These are phyloP conservation scores for Primulina tabacum DNA, from an alignment of 257 asterid genomes.

Conservation along the genomic window DNA sequence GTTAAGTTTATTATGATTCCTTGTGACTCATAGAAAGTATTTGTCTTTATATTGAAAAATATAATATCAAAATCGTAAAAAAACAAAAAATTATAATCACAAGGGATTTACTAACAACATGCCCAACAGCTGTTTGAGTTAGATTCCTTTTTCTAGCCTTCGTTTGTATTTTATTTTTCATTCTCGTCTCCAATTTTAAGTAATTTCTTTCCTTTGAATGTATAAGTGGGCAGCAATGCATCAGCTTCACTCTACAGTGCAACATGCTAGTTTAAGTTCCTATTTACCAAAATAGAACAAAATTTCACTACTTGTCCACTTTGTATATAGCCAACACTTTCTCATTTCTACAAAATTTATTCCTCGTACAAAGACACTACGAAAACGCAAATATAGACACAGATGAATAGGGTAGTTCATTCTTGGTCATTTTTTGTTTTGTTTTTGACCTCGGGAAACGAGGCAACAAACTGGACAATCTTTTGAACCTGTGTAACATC, in stretches of 20 bases:
- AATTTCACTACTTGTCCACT: slow-evolving; percentile 10
- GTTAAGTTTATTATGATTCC: too few species aligned
- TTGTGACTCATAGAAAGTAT: too few species aligned
- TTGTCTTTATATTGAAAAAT: not conserved
- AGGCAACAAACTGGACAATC: slow-evolving; percentile 61
- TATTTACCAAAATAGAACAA: not conserved
- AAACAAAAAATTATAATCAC: too few species aligned
- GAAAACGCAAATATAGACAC: not conserved
- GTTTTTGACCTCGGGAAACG: slow-evolving; percentile 59
- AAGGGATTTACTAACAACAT: too few species aligned
- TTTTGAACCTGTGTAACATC: slow-evolving; percentile 58
- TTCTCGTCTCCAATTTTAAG: too few species aligned
- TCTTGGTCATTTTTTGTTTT: slow-evolving; percentile 38
- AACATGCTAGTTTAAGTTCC: not conserved
- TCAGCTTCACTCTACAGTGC: not conserved
- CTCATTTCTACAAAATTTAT: slow-evolving; percentile 26
- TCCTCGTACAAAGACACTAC: slow-evolving; percentile 17
- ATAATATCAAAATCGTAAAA: too few species aligned
- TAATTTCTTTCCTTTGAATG: too few species aligned
- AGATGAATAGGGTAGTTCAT: slow-evolving; percentile 10
- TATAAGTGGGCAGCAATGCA: not conserved
- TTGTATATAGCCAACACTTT: slow-evolving; percentile 15
- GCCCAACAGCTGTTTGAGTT: too few species aligned
- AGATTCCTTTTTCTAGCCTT: too few species aligned
- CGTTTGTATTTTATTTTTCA: too few species aligned